Evolutionary conservation across 257 asterid genomes (phyloP).

Genomic region (Lycium barbarum): DNA sequence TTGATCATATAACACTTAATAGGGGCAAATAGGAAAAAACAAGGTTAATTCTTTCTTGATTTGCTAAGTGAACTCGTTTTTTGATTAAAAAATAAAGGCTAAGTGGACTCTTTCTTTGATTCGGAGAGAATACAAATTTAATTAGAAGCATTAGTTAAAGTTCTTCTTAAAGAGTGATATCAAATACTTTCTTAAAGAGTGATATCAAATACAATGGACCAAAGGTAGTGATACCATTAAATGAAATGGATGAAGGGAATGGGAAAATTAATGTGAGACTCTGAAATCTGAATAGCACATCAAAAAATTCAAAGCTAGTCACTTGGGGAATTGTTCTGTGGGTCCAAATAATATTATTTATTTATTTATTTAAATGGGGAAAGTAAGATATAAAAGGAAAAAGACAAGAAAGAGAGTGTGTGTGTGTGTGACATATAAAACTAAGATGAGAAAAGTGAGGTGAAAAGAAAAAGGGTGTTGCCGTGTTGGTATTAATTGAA

Average conservation of each 20-base stretch:
- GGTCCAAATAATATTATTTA: background rate
- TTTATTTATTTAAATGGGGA: background rate
- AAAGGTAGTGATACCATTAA: too few species aligned
- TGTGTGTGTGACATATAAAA: background rate
- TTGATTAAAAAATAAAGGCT: too few species aligned
- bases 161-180: too few species aligned
- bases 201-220: too few species aligned
- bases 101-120: too few species aligned
- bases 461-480: background rate
- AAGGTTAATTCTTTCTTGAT: too few species aligned
- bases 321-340: background rate
- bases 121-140: too few species aligned
- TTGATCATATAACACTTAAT: too few species aligned
- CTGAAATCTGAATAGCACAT: background rate
- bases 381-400: background rate
- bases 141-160: too few species aligned
- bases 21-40: too few species aligned
- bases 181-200: too few species aligned
- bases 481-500: slow-evolving; percentile 29
- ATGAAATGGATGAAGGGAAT: background rate
- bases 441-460: background rate
- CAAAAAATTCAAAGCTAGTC: slow-evolving; percentile 11
- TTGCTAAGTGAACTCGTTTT: too few species aligned
- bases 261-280: background rate
- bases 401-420: background rate